Conservation (phyloP, 768 basidiomycete genomes). For the Naganishia randhawae region DNA sequence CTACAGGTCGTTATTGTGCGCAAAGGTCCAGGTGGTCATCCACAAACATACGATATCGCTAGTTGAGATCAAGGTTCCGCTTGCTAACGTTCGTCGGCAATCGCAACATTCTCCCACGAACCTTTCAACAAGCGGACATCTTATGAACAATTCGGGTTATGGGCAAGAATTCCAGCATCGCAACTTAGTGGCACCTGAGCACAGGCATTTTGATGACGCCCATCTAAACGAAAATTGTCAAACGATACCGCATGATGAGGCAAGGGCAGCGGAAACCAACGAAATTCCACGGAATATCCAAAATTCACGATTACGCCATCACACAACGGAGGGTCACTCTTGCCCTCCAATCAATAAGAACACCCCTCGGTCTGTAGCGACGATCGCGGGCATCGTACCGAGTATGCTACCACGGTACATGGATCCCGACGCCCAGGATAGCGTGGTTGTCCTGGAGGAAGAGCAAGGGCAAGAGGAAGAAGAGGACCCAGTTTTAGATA, state of each 20-base stretch:
- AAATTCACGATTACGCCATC: not conserved
- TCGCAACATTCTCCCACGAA: too few species aligned
- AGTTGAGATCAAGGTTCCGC: not conserved
- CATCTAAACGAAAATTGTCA: not conserved
- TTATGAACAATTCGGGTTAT: not conserved
- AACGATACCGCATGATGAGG: not conserved
- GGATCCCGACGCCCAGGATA: not conserved
- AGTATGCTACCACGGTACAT: not conserved
- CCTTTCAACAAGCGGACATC: not conserved
- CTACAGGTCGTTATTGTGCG: too few species aligned
- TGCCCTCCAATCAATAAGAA: too few species aligned
- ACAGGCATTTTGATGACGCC: not conserved
- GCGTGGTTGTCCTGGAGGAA: not conserved
- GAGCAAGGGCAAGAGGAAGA: not conserved
- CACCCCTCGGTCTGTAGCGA: not conserved
- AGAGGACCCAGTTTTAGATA: not conserved
- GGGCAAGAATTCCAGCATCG: not conserved
- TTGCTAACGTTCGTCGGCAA: too few species aligned
- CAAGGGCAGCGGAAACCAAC: not conserved
- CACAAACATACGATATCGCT: too few species aligned
- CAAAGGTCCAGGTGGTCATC: too few species aligned
- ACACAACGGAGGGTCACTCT: not conserved
- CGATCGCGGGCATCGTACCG: not conserved
- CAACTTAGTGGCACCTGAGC: not conserved
- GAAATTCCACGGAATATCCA: not conserved